A percentile compares a stretch with the other conserved stretches of the same genome.
Evolutionary conservation across 2,329 filamentous ascomycete species (phyloP).

Genomic region (Sarocladium kiliense): DNA sequence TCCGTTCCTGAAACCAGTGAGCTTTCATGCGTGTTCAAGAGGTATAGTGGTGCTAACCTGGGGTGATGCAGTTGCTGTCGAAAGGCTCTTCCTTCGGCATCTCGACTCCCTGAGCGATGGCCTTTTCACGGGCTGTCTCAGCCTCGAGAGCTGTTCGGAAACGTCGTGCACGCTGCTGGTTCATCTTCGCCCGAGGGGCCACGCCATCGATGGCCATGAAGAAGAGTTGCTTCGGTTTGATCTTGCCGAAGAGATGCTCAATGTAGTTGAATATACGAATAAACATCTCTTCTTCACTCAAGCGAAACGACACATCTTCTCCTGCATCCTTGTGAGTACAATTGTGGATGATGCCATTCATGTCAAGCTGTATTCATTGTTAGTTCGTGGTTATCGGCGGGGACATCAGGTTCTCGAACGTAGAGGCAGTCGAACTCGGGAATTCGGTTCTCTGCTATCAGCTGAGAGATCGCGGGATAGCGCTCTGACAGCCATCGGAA

Average conservation of each 20-base stretch:
- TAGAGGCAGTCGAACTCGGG: conserved; percentile 98
- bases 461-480: conserved; percentile 95
- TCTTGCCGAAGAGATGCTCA: conserved; percentile 96
- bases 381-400: conserved; percentile 27
- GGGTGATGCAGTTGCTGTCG: conserved; percentile 98
- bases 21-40: not conserved
- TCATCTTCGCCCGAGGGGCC: conserved; percentile 98
- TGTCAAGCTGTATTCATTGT: conserved; percentile 59
- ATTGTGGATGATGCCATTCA: conserved; percentile 99
- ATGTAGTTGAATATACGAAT: conserved; percentile 99
- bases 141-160: conserved; percentile 92
- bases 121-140: conserved; percentile 87
- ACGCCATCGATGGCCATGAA: conserved; percentile 99
- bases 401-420: conserved; percentile 37
- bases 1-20: conserved; percentile 55
- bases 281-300: conserved; percentile 99
- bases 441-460: conserved; percentile 98
- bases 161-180: conserved; percentile 91
- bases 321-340: conserved; percentile 92
- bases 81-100: conserved; percentile 94
- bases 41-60: conserved; percentile 45
- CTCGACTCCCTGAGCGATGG: conserved; percentile 80
- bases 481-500: conserved; percentile 99
- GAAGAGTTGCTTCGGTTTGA: conserved; percentile 96
- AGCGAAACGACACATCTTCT: conserved; percentile 83